phyloP scores from a whole-genome alignment of 1,284 basidiomycete genomes.

The Hypsizygus ulmarius region DNA sequence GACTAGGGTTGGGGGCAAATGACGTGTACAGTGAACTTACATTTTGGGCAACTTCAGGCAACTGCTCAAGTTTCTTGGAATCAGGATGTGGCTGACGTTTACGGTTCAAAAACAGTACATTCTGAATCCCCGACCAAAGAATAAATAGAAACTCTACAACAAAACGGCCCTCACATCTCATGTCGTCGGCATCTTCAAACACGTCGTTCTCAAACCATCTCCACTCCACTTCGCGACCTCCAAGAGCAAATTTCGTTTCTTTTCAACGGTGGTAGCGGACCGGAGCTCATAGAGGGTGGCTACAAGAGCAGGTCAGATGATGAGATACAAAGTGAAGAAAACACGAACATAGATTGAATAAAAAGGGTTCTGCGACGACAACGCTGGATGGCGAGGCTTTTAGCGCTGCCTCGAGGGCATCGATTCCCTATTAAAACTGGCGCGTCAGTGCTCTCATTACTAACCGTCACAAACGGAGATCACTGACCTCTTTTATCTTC shows the following conservation, averaged over 20 bases:
- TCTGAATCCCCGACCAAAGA: too few relatives aligned
- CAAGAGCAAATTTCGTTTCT: slow-evolving; percentile 68
- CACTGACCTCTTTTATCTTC: slow-evolving; percentile 61
- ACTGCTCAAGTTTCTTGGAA: too few relatives aligned
- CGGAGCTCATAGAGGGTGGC: slow-evolving; percentile 80
- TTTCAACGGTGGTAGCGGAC: slow-evolving; percentile 64
- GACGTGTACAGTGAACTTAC: too few relatives aligned
- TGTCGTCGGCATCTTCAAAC: slow-evolving; percentile 72
- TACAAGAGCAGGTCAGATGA: slow-evolving; percentile 26
- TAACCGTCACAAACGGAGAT: background rate
- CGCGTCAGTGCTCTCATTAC: background rate
- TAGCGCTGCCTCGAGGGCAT: slow-evolving; percentile 61
- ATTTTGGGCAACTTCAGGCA: too few relatives aligned
- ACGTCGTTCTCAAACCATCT: slow-evolving; percentile 74
- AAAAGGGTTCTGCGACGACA: slow-evolving; percentile 71
- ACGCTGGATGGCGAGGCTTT: slow-evolving; percentile 62
- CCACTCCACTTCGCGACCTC: slow-evolving; percentile 81
- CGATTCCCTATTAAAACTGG: slow-evolving; percentile 51
- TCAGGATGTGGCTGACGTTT: too few relatives aligned
- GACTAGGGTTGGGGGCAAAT: too few relatives aligned
- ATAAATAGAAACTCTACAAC: too few relatives aligned
- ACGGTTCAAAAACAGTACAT: too few relatives aligned
- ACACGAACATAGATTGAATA: slow-evolving; percentile 76
- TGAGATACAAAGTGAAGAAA: background rate
- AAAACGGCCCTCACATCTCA: too few relatives aligned